These are phyloP conservation scores for Pelargonium australe DNA, from an alignment of 441 rosid species.

Conservation along the genomic window DNA sequence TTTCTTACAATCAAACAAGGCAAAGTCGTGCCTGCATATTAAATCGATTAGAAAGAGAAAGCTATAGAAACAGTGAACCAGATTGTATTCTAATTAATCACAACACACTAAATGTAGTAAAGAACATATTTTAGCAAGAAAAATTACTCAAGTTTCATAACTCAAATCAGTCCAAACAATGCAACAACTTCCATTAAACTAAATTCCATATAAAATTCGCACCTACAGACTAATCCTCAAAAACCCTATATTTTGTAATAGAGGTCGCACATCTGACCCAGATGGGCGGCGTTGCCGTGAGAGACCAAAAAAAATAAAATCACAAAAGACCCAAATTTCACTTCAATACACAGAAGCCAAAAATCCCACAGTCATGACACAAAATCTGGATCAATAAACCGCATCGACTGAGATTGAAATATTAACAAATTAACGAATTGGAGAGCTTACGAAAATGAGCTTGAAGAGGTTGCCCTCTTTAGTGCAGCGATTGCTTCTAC, in stretches of 20 bases:
- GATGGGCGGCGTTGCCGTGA: no score
- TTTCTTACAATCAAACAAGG: neutral
- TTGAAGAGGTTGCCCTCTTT: slow-evolving; percentile 89
- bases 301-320: slow-evolving; percentile 18
- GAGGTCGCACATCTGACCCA: no score
- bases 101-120: neutral
- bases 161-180: neutral
- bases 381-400: slow-evolving; percentile 20
- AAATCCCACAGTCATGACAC: neutral
- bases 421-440: slow-evolving; percentile 21
- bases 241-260: no score
- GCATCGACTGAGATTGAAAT: neutral
- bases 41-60: neutral
- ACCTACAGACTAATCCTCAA: no score
- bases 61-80: neutral
- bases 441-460: slow-evolving; percentile 86
- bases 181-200: neutral
- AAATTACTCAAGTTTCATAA: neutral
- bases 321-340: slow-evolving; percentile 9
- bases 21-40: neutral
- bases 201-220: no score
- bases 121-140: neutral
- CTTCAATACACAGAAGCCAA: neutral
- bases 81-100: neutral
- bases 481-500: no score